Evolutionary conservation across 805 yeast species (phyloP).

Genomic region (Candida namnaoensis): DNA sequence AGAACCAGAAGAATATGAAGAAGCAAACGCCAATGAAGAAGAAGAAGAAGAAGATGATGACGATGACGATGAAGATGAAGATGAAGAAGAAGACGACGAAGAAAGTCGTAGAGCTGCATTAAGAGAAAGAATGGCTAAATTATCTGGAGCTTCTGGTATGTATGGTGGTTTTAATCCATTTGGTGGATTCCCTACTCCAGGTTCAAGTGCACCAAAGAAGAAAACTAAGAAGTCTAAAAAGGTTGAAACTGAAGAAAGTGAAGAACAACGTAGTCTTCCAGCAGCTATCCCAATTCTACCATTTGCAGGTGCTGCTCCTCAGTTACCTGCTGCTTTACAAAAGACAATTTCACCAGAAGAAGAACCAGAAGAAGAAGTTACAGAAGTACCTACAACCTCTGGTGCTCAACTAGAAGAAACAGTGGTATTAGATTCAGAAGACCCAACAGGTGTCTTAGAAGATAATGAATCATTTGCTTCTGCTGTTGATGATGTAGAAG

Average conservation of each 20-base stretch:
- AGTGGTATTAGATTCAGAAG: background rate
- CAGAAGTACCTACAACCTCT: slow-evolving; percentile 1
- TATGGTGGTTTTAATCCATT: slow-evolving; percentile 33
- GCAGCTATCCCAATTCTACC: slow-evolving; percentile 48
- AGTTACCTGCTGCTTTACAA: slow-evolving; percentile 12
- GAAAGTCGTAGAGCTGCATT: slow-evolving; percentile 68
- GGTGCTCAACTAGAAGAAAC: slow-evolving; percentile 6
- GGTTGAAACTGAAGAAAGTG: slow-evolving; percentile 7
- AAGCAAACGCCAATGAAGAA: slow-evolving; percentile 5
- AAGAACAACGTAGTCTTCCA: slow-evolving; percentile 16
- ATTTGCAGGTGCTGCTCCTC: slow-evolving; percentile 25
- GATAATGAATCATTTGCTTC: slow-evolving; percentile 7
- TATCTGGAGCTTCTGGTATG: slow-evolving; percentile 73
- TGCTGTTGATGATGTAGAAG: slow-evolving; percentile 5
- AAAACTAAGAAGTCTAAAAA: slow-evolving; percentile 14
- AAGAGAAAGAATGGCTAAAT: slow-evolving; percentile 92
- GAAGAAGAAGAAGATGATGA: slow-evolving; percentile 24
- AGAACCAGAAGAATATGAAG: slow-evolving; percentile 4
- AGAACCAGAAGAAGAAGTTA: slow-evolving; percentile 4
- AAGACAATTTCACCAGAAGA: slow-evolving; percentile 1
- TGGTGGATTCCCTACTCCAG: slow-evolving; percentile 22
- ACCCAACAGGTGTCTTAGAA: slow-evolving; percentile 4
- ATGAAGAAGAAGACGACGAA: slow-evolving; percentile 63
- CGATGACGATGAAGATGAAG: slow-evolving; percentile 40
- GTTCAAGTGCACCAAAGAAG: slow-evolving; percentile 13